Conservation (phyloP, 2,329 filamentous ascomycete species). For the Trichophaea hybrida region DNA sequence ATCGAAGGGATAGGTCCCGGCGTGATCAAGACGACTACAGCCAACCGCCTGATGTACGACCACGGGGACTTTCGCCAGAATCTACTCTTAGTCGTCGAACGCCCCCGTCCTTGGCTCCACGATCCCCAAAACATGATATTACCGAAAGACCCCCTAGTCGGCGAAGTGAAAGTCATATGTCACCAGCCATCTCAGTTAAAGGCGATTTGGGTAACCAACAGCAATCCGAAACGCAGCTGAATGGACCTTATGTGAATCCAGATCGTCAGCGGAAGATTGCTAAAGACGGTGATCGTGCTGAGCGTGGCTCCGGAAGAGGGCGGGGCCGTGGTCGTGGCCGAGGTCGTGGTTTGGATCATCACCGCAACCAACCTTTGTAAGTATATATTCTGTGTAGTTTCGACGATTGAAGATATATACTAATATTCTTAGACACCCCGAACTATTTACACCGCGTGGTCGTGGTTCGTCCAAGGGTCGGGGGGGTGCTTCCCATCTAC, state of each 20-base stretch:
- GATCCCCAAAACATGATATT: not conserved
- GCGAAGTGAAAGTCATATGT: not conserved
- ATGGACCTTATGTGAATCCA: slow-evolving; percentile 19
- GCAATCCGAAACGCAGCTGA: not conserved
- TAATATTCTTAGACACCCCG: slow-evolving; percentile 2
- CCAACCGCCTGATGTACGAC: not conserved
- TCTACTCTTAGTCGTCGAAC: slow-evolving; percentile 5
- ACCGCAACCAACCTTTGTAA: slow-evolving; percentile 25
- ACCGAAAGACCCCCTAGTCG: not conserved
- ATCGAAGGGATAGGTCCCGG: slow-evolving; percentile 9
- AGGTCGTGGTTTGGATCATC: slow-evolving; percentile 30
- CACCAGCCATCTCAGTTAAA: not conserved
- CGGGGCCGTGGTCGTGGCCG: slow-evolving; percentile 23
- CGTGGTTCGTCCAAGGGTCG: not conserved
- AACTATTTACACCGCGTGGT: not conserved
- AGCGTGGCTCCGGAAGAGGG: slow-evolving; percentile 32
- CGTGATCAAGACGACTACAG: slow-evolving; percentile 3
- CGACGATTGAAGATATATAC: not conserved
- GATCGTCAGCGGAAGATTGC: slow-evolving; percentile 13
- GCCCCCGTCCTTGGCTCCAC: slow-evolving; percentile 5
- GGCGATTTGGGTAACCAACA: not conserved
- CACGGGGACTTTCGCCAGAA: slow-evolving; percentile 8
- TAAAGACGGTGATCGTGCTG: slow-evolving; percentile 32
- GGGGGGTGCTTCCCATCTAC: not conserved
- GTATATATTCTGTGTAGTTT: not conserved